These are phyloP conservation scores for Pseudoturritis turrita DNA, from an alignment of 345 rosid species.

Conservation along the genomic window DNA sequence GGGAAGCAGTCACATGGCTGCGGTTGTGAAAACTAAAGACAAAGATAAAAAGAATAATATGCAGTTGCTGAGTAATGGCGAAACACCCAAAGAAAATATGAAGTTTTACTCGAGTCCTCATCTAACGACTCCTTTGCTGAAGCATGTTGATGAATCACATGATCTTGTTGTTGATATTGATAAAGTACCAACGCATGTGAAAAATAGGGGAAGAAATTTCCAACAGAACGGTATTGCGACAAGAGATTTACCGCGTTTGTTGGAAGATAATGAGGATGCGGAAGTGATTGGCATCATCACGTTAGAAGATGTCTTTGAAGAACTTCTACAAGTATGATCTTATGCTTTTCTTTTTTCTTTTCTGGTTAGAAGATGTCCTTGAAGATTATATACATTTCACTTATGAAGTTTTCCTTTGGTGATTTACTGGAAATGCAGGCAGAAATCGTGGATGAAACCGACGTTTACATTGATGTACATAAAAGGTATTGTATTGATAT, in stretches of 20 bases:
- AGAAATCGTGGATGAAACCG: constrained; percentile 82
- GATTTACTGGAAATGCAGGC: constrained; percentile 42
- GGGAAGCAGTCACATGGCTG: constrained; percentile 94
- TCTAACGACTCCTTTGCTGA: constrained; percentile 49
- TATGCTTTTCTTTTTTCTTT: background rate
- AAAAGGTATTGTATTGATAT: constrained; percentile 43
- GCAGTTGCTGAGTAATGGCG: constrained; percentile 26
- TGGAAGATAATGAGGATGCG: constrained; percentile 68
- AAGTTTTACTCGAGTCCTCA: constrained; percentile 27
- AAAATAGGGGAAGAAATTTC: constrained; percentile 29
- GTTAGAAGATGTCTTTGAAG: constrained; percentile 83
- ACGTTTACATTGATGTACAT: constrained; percentile 71
- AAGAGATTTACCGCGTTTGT: constrained; percentile 28
- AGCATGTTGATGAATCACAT: constrained; percentile 34
- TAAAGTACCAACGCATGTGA: constrained; percentile 35
- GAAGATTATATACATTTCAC: background rate
- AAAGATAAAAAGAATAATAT: constrained; percentile 26
- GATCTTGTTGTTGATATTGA: constrained; percentile 47
- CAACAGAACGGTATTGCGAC: constrained; percentile 28
- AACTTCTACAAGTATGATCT: constrained; percentile 63
- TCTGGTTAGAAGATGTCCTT: too few species aligned
- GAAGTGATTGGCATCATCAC: constrained; percentile 84
- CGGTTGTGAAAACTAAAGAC: constrained; percentile 61
- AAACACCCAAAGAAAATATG: constrained; percentile 33
- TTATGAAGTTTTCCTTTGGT: constrained; percentile 2